A percentile compares a stretch with the other conserved stretches of the same genome.
These are phyloP conservation scores for Venturia aucupariae DNA, from an alignment of 2,329 filamentous ascomycete genomes.

Conservation along the genomic window DNA sequence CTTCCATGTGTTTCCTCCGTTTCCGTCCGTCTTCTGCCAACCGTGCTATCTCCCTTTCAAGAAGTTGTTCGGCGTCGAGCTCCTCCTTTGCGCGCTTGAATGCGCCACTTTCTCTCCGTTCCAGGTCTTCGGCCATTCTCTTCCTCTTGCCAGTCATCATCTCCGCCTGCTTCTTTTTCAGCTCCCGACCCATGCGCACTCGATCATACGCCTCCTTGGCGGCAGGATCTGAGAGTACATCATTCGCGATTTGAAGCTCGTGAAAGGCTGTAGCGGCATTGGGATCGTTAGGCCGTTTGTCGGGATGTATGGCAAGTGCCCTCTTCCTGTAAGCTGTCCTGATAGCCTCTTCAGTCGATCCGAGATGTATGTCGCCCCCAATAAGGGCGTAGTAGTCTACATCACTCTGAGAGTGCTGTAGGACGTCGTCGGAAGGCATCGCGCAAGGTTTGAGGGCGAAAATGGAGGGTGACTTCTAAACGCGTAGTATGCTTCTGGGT, in stretches of 20 bases:
- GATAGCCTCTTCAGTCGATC: constrained; percentile 61
- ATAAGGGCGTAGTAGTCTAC: constrained; percentile 72
- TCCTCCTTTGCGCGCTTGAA: constrained; percentile 36
- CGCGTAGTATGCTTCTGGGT: neutral
- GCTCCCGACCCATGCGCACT: constrained; percentile 59
- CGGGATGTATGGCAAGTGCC: constrained; percentile 85
- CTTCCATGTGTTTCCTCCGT: constrained; percentile 46
- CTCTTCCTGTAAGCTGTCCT: constrained; percentile 76
- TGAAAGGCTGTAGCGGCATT: constrained; percentile 67
- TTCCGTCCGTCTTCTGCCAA: constrained; percentile 42
- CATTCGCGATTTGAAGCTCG: constrained; percentile 73
- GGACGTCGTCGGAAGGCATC: constrained; percentile 35
- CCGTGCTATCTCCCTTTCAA: constrained; percentile 41
- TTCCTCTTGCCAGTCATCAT: constrained; percentile 64
- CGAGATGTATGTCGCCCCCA: constrained; percentile 45
- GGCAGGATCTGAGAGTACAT: constrained; percentile 63
- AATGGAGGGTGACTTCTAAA: neutral
- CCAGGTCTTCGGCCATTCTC: constrained; percentile 78
- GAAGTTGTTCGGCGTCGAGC: constrained; percentile 45
- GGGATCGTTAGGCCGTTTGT: constrained; percentile 58
- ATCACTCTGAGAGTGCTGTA: constrained; percentile 31
- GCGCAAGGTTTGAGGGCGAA: neutral
- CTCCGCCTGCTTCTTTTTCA: constrained; percentile 61
- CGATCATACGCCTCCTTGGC: constrained; percentile 71
- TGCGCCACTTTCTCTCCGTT: constrained; percentile 58